Conservation (phyloP, 805 yeast species). For the Barnettozyma salicaria region DNA sequence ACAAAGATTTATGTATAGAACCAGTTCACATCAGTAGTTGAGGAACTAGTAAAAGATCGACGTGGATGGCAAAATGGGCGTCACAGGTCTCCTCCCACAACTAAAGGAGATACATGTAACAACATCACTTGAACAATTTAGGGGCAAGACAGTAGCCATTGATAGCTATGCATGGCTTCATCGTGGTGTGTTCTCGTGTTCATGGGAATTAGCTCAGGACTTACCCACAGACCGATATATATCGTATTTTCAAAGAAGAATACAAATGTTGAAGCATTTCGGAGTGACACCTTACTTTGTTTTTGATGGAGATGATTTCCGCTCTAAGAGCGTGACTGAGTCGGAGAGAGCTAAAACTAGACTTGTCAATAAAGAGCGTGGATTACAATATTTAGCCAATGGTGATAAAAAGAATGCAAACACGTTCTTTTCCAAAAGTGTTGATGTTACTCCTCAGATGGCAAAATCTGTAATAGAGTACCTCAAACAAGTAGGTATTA, state of each 20-base stretch:
- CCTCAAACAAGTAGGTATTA: slow-evolving; percentile 50
- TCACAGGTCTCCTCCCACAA: slow-evolving; percentile 73
- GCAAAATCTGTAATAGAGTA: slow-evolving; percentile 79
- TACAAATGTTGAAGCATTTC: slow-evolving; percentile 56
- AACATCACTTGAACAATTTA: slow-evolving; percentile 49
- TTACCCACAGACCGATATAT: slow-evolving; percentile 68
- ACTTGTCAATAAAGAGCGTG: slow-evolving; percentile 50
- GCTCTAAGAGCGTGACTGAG: slow-evolving; percentile 73
- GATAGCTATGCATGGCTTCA: slow-evolving; percentile 98
- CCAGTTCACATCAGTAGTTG: too few relatives aligned
- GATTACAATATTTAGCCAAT: slow-evolving; percentile 40
- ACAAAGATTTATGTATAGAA: slow-evolving; percentile 2
- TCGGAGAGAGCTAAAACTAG: slow-evolving; percentile 53
- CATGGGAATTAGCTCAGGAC: slow-evolving; percentile 71
- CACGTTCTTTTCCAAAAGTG: slow-evolving; percentile 67
- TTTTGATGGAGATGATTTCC: slow-evolving; percentile 86
- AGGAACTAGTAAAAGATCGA: too few relatives aligned
- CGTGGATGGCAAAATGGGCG: slow-evolving; percentile 66
- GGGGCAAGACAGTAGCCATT: slow-evolving; percentile 79
- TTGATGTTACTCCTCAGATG: slow-evolving; percentile 86
- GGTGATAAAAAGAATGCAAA: slow-evolving; percentile 60
- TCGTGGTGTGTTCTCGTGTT: slow-evolving; percentile 74
- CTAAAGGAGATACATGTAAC: slow-evolving; percentile 67
- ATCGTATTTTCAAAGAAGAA: slow-evolving; percentile 58
- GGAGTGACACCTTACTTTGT: slow-evolving; percentile 82